Evolutionary conservation across 2,329 filamentous ascomycete genomes (phyloP).

Genomic region (Lizonia empirigonia): DNA sequence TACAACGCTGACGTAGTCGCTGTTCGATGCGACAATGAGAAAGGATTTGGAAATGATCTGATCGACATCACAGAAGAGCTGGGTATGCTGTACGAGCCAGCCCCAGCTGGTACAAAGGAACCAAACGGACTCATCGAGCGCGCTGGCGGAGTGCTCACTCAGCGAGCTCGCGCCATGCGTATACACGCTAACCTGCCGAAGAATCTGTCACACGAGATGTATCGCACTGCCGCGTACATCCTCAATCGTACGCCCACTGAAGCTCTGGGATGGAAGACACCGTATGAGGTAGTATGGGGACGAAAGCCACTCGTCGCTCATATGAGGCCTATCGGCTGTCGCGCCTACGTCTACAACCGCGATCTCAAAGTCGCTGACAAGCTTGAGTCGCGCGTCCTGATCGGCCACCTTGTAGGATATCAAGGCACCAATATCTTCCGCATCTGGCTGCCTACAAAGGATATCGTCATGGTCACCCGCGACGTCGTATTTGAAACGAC

Average conservation of each 20-base stretch:
- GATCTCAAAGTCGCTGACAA: no score
- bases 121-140: neutral
- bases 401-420: no score
- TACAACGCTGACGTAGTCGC: neutral
- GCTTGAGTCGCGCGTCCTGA: no score
- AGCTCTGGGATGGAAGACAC: neutral
- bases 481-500: no score
- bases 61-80: neutral
- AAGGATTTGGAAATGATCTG: neutral
- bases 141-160: neutral
- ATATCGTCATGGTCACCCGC: no score
- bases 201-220: no score
- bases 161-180: neutral
- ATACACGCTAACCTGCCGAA: no score
- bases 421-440: no score
- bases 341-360: no score
- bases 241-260: neutral
- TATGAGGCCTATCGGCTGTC: neutral
- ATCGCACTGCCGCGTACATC: neutral
- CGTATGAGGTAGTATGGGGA: neutral
- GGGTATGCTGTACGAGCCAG: neutral
- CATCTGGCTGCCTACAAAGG: no score
- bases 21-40: neutral
- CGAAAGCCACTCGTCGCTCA: neutral
- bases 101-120: neutral